Base-by-base conservation (phyloP, 208 protist genomes). In the Trypanosoma vivax region DNA sequence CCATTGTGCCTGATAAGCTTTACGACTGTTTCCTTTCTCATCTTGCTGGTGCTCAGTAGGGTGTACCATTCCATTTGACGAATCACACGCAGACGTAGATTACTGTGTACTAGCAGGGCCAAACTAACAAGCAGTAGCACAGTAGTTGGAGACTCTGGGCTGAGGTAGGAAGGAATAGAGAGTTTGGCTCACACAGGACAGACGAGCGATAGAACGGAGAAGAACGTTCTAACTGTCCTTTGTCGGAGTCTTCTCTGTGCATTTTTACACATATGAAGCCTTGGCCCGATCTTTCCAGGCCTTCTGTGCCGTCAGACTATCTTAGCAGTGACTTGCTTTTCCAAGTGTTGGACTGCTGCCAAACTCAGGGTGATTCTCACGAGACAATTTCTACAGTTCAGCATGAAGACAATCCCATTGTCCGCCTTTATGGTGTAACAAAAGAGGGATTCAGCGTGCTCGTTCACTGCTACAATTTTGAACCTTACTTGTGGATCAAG, bases 401-500 rank as follows among this genome's bases (percentile, higher is more conserved):
- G 0, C 82, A 90, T 61, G 38, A 29, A 9, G 83, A 92, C 59
- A 83, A 88, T 23, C 90, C 96, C 2, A 78, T 96, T 29, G 66
- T 97, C 19, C 86, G 93, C 5, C 57, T 98, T 7, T 97, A 95
- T 76, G 96, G 96, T 27, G 84, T 96, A 13, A 97, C 94, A 7
- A 48, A 31, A 14, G 88, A 89, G 53, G 95, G 96, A 5, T 60
- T 96, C 62, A 96, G 79, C 38, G 91, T 97, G 1, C 39, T 95
- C 1, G 67, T 82, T 5, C 89, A 98, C 71, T 88, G 93, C 58
- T 96, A 97, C 84, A 97, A 96, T 57, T 97, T 95, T 59, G 80
- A 97, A 72, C 95, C 96, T 0, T 98, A 98, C 70, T 82, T 98
- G 38, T 98, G 96, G 84, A 88, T 97, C 19, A 76, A 85, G 50